Percentiles rank a stretch among this genome's conserved stretches.
These are phyloP conservation scores for Citrus mangshanensis DNA, from an alignment of 345 rosid genomes.

Conservation along the genomic window DNA sequence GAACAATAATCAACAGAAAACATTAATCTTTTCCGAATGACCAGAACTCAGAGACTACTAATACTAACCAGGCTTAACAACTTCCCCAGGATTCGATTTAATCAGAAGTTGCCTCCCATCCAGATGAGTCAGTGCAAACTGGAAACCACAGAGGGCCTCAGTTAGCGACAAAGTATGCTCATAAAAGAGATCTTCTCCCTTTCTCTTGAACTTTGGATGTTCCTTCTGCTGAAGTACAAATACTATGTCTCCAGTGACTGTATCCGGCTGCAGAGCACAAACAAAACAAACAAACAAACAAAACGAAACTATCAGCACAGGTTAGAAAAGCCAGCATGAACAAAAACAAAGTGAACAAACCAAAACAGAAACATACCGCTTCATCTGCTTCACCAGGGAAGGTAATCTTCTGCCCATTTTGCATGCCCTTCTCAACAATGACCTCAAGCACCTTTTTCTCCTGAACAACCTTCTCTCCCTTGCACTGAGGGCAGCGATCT, in stretches of 20 bases:
- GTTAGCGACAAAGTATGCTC: constrained; percentile 79
- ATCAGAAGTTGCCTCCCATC: constrained; percentile 89
- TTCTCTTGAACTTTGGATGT: constrained; percentile 78
- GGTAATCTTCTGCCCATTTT: constrained; percentile 75
- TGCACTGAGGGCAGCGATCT: constrained; percentile 79
- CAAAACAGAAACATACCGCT: constrained; percentile 39
- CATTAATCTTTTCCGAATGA: no score
- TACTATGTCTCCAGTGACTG: constrained; percentile 77
- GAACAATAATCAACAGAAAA: neutral
- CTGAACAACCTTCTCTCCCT: constrained; percentile 74
- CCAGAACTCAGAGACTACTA: neutral
- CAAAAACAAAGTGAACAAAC: neutral
- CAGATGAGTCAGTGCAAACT: constrained; percentile 68
- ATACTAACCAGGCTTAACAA: constrained; percentile 74
- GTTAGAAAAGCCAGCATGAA: neutral
- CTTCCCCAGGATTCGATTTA: constrained; percentile 82
- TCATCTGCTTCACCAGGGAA: constrained; percentile 94
- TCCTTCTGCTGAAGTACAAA: constrained; percentile 88
- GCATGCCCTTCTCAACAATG: constrained; percentile 94
- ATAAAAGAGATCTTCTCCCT: constrained; percentile 79
- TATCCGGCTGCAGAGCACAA: constrained; percentile 70
- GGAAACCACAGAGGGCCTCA: constrained; percentile 92
- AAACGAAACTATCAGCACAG: neutral
- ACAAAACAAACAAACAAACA: neutral
- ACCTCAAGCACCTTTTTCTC: constrained; percentile 92